A percentile compares a stretch with the other conserved stretches of the same genome.
Evolutionary conservation across 1,284 basidiomycete genomes (phyloP).

Genomic region (Apiotrichum montevideense): DNA sequence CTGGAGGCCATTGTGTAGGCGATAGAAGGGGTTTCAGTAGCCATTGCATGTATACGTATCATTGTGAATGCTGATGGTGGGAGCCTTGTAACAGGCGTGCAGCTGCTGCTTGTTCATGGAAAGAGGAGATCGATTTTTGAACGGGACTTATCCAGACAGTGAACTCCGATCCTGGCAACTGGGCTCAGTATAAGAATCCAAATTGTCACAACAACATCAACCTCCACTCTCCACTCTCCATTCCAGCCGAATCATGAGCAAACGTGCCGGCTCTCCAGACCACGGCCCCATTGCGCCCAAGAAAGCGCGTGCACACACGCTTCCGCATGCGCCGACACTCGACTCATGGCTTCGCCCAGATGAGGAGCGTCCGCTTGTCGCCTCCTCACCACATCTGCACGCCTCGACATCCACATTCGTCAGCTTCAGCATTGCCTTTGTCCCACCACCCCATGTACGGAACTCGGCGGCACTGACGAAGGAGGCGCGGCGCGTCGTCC

Average conservation of each 20-base stretch:
- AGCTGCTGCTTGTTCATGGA: too few species aligned
- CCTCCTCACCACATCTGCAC: constrained; percentile 35
- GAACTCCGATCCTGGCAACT: too few species aligned
- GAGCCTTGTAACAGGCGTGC: too few species aligned
- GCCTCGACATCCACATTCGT: constrained; percentile 34
- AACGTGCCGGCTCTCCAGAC: constrained; percentile 2
- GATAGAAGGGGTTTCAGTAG: background rate
- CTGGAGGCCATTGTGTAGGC: constrained; percentile 46
- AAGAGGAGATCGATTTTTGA: too few species aligned
- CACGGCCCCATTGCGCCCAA: background rate
- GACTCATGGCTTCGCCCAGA: constrained; percentile 39
- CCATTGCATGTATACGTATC: constrained; percentile 20
- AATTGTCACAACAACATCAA: too few species aligned
- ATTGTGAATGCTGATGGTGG: background rate
- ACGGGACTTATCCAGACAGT: too few species aligned
- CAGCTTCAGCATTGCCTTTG: constrained; percentile 29
- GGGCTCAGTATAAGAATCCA: too few species aligned
- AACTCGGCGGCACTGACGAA: constrained; percentile 23
- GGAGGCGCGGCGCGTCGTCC: constrained; percentile 28
- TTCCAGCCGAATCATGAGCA: background rate
- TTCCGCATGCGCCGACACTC: constrained; percentile 16
- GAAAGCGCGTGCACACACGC: constrained; percentile 7
- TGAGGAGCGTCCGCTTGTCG: constrained; percentile 19
- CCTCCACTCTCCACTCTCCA: background rate
- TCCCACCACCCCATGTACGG: constrained; percentile 24